Conservation (phyloP, 345 rosid genomes). For the Eucalyptus regnans region DNA sequence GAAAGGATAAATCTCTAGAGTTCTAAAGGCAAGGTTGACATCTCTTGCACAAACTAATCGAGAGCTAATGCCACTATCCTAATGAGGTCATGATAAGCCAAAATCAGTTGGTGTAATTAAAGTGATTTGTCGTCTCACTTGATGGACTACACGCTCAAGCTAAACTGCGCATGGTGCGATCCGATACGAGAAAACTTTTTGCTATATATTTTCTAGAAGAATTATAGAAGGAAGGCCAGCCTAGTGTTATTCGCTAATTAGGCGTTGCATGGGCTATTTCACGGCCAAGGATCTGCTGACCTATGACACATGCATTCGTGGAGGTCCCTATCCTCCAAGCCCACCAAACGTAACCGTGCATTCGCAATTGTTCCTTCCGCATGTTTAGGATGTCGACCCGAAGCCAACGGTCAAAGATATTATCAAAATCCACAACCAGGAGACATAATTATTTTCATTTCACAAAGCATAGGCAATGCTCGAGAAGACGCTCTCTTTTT, state of each 20-base stretch:
- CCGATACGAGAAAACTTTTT: rapidly evolving
- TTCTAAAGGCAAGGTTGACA: rapidly evolving
- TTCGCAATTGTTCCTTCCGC: neutral
- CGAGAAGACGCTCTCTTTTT: neutral
- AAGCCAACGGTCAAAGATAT: no score
- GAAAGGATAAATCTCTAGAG: neutral
- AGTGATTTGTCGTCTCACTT: rapidly evolving
- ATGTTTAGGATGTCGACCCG: no score
- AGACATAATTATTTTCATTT: neutral
- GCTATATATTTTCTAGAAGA: no score
- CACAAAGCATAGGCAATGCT: neutral
- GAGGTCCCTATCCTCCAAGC: neutral
- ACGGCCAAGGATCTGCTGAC: neutral
- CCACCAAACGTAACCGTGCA: neutral
- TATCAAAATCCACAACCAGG: neutral
- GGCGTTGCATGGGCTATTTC: no score
- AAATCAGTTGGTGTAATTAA: no score
- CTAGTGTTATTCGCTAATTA: no score
- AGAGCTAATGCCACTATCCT: rapidly evolving
- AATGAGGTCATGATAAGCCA: no score
- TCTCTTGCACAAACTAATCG: neutral
- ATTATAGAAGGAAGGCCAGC: neutral
- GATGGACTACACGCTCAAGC: neutral
- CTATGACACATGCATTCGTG: neutral
- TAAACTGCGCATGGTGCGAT: rapidly evolving